Conservation (phyloP, 305 asterid species). For the Fraxinus latifolia region DNA sequence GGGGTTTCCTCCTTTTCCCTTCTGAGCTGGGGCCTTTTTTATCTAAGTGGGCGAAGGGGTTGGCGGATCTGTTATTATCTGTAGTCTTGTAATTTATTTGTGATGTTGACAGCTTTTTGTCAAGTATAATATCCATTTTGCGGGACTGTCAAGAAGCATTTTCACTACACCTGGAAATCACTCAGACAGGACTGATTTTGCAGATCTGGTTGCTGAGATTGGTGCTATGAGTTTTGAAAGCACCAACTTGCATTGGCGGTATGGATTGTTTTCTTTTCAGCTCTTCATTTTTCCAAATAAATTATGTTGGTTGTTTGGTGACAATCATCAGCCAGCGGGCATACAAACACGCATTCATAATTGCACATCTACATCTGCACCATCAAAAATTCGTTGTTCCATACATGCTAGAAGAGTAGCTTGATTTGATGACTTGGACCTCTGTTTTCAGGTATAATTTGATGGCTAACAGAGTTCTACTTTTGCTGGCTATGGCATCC, state of each 20-base stretch:
- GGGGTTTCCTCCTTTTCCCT: conserved; percentile 7
- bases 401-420: conserved; percentile 21
- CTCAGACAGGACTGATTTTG: conserved; percentile 64
- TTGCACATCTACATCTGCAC: conserved; percentile 20
- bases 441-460: conserved; percentile 81
- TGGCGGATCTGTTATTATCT: not conserved
- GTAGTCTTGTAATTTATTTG: conserved; percentile 14
- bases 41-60: not conserved
- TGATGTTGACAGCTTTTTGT: conserved; percentile 75
- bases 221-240: conserved; percentile 78
- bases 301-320: conserved; percentile 8
- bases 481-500: conserved; percentile 91
- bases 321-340: conserved; percentile 12
- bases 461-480: conserved; percentile 96
- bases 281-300: conserved; percentile 11
- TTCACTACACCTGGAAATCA: conserved; percentile 41
- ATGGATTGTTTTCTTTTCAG: conserved; percentile 21
- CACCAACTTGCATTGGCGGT: conserved; percentile 97
- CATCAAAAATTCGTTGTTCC: conserved; percentile 8
- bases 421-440: conserved; percentile 25
- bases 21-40: conserved; percentile 8
- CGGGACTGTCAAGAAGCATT: conserved; percentile 81
- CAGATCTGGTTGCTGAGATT: conserved; percentile 81
- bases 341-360: conserved; percentile 15
- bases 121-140: conserved; percentile 86